Evolutionary conservation across 371 early-diverging fungal genomes (phyloP), one percentile per base, ranked within the genome.

Genomic region (Mortierella sp.): DNA sequence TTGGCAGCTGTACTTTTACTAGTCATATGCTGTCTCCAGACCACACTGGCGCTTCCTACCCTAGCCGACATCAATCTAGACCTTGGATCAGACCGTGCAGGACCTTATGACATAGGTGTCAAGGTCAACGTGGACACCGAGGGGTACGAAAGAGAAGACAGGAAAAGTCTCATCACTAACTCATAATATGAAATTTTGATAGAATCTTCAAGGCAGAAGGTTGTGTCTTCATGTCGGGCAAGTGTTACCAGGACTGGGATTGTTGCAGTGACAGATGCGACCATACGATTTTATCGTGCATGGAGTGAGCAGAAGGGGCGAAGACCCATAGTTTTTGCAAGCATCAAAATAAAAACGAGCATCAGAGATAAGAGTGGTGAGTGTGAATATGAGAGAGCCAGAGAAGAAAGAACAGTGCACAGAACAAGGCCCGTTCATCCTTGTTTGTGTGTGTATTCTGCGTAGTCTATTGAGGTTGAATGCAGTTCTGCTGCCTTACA

Each of bases 201-300:
- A 65, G 51, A 24, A 54, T 28, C 8, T 32, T 40, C 40, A 52
- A 28, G 57, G 5, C 20, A 26, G 24, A 26, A 37, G 65, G 65
- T 6, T 68, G 68, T 24, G 60, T 49, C 14, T 58, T 37, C 28
- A 58, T 35, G 6, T 68, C 74, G 5, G 74, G 64, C 39, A 59
- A 63, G 28, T 73, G 68, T 28, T 68, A 64, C 49, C 28, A 63
- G n/a, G 74, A 73, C 39, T 68, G 58, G 9, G 68, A 68, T 2
- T 73, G 74, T 51, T 73, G 68, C 6, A 68, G 74, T 10, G 74
- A 68, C 16, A 66, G n/a, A 14, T 67, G 74, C 39, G 68, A 68
- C 51, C 8, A 24, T 22, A 58, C 35, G 20, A 67, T 73, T n/a
- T 37, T 55, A 12, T 73, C 74, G 22, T 73, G 74, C 32, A 51